These are phyloP conservation scores for Irpex rosettiformis DNA, from an alignment of 1,284 basidiomycete genomes.

Conservation along the genomic window DNA sequence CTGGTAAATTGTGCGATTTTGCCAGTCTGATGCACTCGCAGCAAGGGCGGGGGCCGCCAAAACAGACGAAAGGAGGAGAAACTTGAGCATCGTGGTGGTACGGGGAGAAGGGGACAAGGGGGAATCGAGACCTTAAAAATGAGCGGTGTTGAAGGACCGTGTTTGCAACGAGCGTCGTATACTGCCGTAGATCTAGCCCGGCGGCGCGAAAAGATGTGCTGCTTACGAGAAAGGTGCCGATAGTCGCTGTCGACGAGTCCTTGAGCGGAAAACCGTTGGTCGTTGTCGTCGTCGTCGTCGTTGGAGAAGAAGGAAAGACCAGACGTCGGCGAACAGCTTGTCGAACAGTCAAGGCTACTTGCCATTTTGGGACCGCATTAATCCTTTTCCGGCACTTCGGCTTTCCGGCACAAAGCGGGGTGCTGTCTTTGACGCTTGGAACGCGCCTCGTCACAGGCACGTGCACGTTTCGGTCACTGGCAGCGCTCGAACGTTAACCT, in stretches of 20 bases:
- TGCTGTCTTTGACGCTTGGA: no score
- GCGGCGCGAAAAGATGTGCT: neutral
- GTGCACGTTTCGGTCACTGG: no score
- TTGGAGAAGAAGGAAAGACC: neutral
- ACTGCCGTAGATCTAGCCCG: neutral
- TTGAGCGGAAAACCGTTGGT: neutral
- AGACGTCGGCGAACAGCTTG: neutral
- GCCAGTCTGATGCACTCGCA: conserved; percentile 26
- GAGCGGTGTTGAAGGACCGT: conserved; percentile 2
- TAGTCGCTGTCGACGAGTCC: neutral
- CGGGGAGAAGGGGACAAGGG: neutral
- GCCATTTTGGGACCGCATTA: neutral
- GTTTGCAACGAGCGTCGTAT: neutral
- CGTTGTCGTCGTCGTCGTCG: conserved; percentile 2
- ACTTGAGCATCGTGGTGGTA: conserved; percentile 15
- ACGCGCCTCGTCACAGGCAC: no score
- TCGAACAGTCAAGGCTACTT: neutral
- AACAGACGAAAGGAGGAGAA: conserved; percentile 15
- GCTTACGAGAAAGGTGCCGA: neutral
- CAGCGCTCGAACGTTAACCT: no score
- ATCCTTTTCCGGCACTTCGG: neutral
- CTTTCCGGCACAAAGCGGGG: no score
- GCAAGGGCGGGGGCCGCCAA: conserved; percentile 21
- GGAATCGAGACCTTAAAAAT: neutral
- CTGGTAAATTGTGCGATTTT: conserved; percentile 24